Conservation (phyloP, 2,329 filamentous ascomycete species). For the Pyrenochaeta sp. region DNA sequence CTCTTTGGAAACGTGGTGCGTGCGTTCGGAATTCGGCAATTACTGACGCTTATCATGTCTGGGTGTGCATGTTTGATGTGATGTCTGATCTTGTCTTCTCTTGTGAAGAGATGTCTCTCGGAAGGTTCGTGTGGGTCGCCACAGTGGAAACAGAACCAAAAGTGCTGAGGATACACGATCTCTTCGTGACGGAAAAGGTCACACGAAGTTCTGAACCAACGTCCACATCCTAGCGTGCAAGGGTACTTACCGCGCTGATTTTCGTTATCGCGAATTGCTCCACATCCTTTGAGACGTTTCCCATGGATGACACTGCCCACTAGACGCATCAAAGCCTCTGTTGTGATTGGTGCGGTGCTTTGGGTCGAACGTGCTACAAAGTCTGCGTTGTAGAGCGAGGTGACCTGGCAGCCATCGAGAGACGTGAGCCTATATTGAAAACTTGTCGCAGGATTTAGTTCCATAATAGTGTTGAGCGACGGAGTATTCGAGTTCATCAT, state of each 20-base stretch:
- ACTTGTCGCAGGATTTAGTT: too few species aligned
- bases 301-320: background rate
- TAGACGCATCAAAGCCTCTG: background rate
- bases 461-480: too few species aligned
- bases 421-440: too few species aligned
- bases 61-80: constrained; percentile 7
- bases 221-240: constrained; percentile 7
- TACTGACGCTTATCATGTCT: background rate
- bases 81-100: constrained; percentile 11
- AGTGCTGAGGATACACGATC: constrained; percentile 8
- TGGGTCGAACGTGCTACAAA: too few species aligned
- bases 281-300: background rate
- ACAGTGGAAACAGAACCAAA: constrained; percentile 14
- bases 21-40: constrained; percentile 5
- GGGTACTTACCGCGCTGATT: constrained; percentile 5
- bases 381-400: too few species aligned
- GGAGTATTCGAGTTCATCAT: too few species aligned
- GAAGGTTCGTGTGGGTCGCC: constrained; percentile 9
- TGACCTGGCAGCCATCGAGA: too few species aligned
- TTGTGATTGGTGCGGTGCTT: background rate
- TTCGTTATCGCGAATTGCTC: constrained; percentile 1
- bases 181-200: constrained; percentile 13
- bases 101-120: background rate
- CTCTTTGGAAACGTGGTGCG: constrained; percentile 3
- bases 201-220: constrained; percentile 9